Percentiles rank a stretch among this genome's conserved stretches.
Evolutionary conservation across 306 rosid genomes (phyloP).

Genomic region (Vigna trinervia): DNA sequence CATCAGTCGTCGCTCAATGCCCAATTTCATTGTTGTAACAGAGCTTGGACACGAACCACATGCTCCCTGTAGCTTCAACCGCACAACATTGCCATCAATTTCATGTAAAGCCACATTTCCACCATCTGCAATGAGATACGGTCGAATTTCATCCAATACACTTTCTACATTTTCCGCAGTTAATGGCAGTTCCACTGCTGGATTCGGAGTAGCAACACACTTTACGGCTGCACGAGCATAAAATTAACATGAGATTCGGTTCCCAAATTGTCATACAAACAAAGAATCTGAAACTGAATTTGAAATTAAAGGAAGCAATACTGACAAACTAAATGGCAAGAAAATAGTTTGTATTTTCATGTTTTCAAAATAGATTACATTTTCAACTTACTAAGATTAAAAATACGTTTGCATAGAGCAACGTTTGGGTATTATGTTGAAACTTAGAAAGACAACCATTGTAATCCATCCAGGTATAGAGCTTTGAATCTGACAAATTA

Average conservation of each 20-base stretch:
- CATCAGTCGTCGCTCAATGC: conserved; percentile 91
- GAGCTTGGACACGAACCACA: conserved; percentile 98
- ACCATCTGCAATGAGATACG: conserved; percentile 87
- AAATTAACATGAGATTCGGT: conserved; percentile 27
- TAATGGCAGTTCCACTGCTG: conserved; percentile 80
- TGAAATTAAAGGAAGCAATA: not conserved
- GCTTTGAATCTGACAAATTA: conserved; percentile 7
- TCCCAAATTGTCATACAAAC: conserved; percentile 6
- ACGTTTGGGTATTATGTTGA: not conserved
- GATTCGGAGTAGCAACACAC: conserved; percentile 80
- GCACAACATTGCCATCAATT: conserved; percentile 87
- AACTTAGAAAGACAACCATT: not conserved
- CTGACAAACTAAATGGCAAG: not conserved
- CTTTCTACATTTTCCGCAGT: conserved; percentile 86
- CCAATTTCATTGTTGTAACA: conserved; percentile 95
- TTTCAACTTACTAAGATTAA: not conserved
- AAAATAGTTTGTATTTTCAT: no score
- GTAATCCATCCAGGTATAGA: conserved; percentile 1
- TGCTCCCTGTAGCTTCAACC: conserved; percentile 97
- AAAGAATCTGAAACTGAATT: not conserved
- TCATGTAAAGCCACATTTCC: conserved; percentile 93
- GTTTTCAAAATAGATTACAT: no score
- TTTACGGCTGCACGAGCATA: conserved; percentile 59
- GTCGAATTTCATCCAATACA: conserved; percentile 83
- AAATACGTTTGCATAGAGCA: not conserved